A percentile compares a stretch with the other conserved stretches of the same genome.
These are phyloP conservation scores for Epichloe sp. DNA, from an alignment of 2,329 filamentous ascomycete genomes.

Conservation along the genomic window DNA sequence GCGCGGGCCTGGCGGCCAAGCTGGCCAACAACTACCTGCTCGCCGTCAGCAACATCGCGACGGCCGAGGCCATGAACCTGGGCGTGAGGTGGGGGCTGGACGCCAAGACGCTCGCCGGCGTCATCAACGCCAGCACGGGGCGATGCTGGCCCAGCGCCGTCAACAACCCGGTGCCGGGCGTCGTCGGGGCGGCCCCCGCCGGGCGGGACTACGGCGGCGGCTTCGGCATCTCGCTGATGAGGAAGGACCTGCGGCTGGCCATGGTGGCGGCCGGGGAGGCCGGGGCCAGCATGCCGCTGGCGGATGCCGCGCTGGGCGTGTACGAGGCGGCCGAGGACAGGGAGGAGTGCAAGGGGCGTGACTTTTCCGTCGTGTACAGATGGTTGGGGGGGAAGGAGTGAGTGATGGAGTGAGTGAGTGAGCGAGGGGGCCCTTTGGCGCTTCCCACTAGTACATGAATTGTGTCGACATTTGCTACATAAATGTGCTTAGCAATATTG, in stretches of 20 bases:
- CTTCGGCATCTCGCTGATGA: slow-evolving; percentile 67
- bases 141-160: slow-evolving; percentile 90
- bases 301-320: slow-evolving; percentile 46
- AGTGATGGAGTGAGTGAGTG: neutral
- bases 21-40: slow-evolving; percentile 95
- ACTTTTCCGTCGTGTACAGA: slow-evolving; percentile 73
- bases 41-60: slow-evolving; percentile 77
- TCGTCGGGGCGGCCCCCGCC: slow-evolving; percentile 59
- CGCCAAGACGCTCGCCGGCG: slow-evolving; percentile 54
- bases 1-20: slow-evolving; percentile 79
- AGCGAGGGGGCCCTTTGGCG: neutral
- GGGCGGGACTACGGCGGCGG: slow-evolving; percentile 64
- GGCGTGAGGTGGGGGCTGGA: slow-evolving; percentile 49
- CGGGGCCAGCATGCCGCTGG: slow-evolving; percentile 52
- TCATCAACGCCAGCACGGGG: slow-evolving; percentile 93
- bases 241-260: slow-evolving; percentile 64
- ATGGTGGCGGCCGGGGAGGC: slow-evolving; percentile 62
- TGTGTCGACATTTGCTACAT: too few relatives aligned
- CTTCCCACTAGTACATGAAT: too few relatives aligned
- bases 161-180: slow-evolving; percentile 87
- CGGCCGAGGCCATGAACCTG: slow-evolving; percentile 53
- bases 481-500: too few relatives aligned
- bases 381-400: slow-evolving; percentile 46
- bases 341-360: slow-evolving; percentile 51
- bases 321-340: slow-evolving; percentile 53